phyloP scores from a whole-genome alignment of 805 yeast genomes.

The Ogataea methanolica region DNA sequence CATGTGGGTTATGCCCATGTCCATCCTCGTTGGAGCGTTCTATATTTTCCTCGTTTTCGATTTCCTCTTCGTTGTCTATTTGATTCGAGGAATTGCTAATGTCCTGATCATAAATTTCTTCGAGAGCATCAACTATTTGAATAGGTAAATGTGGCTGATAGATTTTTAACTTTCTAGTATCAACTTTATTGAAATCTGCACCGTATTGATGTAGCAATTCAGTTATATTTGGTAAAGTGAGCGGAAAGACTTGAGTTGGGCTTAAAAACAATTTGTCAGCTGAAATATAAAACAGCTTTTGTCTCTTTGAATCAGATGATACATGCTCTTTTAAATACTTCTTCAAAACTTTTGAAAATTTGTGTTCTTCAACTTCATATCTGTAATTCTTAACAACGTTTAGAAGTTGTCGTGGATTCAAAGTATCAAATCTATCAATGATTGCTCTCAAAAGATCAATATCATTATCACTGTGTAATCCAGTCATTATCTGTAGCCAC shows the following conservation, averaged over 20 bases:
- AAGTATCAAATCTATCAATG: slow-evolving; percentile 44
- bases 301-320: slow-evolving; percentile 9
- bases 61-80: background rate
- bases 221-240: slow-evolving; percentile 64
- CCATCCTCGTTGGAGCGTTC: slow-evolving; percentile 4
- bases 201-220: slow-evolving; percentile 78
- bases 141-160: slow-evolving; percentile 73
- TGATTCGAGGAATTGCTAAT: slow-evolving; percentile 10
- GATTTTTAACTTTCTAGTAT: slow-evolving; percentile 45
- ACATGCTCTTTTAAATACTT: slow-evolving; percentile 35
- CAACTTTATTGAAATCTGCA: slow-evolving; percentile 62
- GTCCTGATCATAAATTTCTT: slow-evolving; percentile 52
- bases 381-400: slow-evolving; percentile 72
- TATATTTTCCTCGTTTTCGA: slow-evolving; percentile 11
- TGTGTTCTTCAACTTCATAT: slow-evolving; percentile 77
- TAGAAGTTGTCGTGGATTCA: slow-evolving; percentile 67
- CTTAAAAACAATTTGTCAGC: slow-evolving; percentile 41
- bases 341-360: slow-evolving; percentile 50
- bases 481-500: slow-evolving; percentile 84
- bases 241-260: slow-evolving; percentile 46
- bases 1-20: slow-evolving; percentile 1
- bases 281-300: slow-evolving; percentile 19
- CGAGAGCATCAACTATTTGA: slow-evolving; percentile 65
- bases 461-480: slow-evolving; percentile 42
- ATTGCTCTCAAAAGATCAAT: slow-evolving; percentile 59